Conservation (phyloP, 1,284 basidiomycete genomes). For the Trametes sp. region DNA sequence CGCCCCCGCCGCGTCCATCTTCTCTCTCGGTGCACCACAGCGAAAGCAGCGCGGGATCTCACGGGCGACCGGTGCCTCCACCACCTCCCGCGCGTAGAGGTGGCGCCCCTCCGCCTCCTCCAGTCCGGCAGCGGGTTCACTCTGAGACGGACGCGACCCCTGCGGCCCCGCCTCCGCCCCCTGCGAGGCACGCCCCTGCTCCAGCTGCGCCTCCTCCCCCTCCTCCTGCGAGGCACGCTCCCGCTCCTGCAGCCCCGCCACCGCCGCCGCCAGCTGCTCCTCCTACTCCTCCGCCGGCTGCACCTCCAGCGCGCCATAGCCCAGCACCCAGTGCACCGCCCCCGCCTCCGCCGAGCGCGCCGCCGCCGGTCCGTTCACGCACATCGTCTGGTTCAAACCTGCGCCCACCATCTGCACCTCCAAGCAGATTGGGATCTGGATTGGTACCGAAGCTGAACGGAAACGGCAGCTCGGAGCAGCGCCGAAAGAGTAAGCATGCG, state of each 20-base stretch:
- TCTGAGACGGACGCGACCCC: slow-evolving; percentile 35
- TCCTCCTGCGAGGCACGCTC: slow-evolving; percentile 41
- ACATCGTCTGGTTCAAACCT: slow-evolving; percentile 35
- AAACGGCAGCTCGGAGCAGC: slow-evolving; percentile 29
- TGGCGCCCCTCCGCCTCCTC: slow-evolving; percentile 38
- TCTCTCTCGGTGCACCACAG: slow-evolving; percentile 34
- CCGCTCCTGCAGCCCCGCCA: slow-evolving; percentile 26
- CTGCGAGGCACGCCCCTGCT: slow-evolving; percentile 15
- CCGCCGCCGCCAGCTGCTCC: slow-evolving; percentile 36
- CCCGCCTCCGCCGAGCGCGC: slow-evolving; percentile 47
- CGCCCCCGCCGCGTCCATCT: slow-evolving; percentile 38
- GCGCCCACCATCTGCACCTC: slow-evolving; percentile 30
- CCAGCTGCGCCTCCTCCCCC: slow-evolving; percentile 36
- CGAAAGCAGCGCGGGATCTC: slow-evolving; percentile 39
- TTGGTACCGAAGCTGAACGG: slow-evolving; percentile 39
- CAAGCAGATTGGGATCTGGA: slow-evolving; percentile 37
- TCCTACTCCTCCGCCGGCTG: slow-evolving; percentile 39
- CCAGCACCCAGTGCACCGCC: slow-evolving; percentile 40
- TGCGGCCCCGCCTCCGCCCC: slow-evolving; percentile 19
- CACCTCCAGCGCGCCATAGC: slow-evolving; percentile 31
- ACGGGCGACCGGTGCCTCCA: slow-evolving; percentile 49
- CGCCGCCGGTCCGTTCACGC: slow-evolving; percentile 42
- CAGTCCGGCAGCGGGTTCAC: slow-evolving; percentile 37
- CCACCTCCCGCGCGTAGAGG: slow-evolving; percentile 41
- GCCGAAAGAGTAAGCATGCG: slow-evolving; percentile 60